These are phyloP conservation scores for Metarhizium guizhouense DNA, from an alignment of 2,329 filamentous ascomycete species.

Conservation along the genomic window DNA sequence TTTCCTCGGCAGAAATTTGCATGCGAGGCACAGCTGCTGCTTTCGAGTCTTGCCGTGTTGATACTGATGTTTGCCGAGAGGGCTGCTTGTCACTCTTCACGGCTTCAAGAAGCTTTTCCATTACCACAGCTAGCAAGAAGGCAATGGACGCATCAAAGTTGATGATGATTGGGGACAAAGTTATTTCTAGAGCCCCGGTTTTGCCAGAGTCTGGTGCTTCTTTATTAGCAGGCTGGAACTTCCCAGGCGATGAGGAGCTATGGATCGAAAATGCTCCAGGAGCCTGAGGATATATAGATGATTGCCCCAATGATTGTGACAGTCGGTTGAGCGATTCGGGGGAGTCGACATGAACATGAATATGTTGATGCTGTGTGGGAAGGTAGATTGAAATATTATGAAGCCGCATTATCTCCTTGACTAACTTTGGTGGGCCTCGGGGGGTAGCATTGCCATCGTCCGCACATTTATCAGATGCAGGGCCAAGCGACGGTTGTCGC, in stretches of 20 bases:
- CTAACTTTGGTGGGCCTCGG: constrained; percentile 42
- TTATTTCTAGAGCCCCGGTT: constrained; percentile 32
- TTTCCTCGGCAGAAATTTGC: constrained; percentile 35
- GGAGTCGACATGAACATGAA: constrained; percentile 24
- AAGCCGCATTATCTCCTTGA: constrained; percentile 45
- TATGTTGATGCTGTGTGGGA: constrained; percentile 39
- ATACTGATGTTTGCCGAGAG: constrained; percentile 4
- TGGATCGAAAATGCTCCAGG: constrained; percentile 52
- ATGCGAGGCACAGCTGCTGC: constrained; percentile 25
- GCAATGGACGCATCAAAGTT: constrained; percentile 49
- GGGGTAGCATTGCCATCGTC: constrained; percentile 31
- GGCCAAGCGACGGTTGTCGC: neutral
- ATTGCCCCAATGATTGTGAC: constrained; percentile 21
- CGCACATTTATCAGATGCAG: constrained; percentile 2
- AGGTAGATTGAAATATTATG: constrained; percentile 45
- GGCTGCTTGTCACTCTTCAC: constrained; percentile 22
- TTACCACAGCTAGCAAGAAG: constrained; percentile 43
- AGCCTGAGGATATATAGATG: constrained; percentile 39
- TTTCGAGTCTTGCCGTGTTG: constrained; percentile 6
- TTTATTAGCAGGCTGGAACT: neutral
- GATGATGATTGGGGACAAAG: constrained; percentile 41
- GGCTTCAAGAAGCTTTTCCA: constrained; percentile 38
- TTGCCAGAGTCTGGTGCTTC: neutral
- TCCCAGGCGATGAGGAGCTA: neutral
- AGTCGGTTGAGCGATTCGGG: constrained; percentile 19